Evolutionary conservation across 768 basidiomycete species (phyloP), one percentile per base, ranked within the genome.

Genomic region (Phlegmacium glaucopus): DNA sequence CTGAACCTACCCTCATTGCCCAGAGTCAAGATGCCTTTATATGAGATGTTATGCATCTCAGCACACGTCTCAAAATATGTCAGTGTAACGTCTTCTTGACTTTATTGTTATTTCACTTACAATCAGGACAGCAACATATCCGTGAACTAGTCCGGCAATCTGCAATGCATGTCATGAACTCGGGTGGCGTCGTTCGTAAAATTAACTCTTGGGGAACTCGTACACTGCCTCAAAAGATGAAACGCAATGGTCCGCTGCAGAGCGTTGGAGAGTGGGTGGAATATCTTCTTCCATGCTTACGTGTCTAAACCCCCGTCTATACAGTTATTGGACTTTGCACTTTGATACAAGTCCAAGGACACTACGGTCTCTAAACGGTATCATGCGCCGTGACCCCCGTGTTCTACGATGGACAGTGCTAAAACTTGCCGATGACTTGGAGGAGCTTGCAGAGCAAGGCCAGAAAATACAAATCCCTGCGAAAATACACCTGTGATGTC

Each of bases 301-400:
- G 34, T 29, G 15, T 11, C 12, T 44, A 17, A 42, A 44, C 22
- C 35, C 44, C 22, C 35, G 18, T 28, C 15, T 18, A 10, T 13
- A 25, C 56, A 94, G 92, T 57, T 93, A 93, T 63, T 94, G 90
- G 90, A 84, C 87, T 4, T 79, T 95, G 72, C 80, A 90, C 61
- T 95, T 94, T 63, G 93, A 95, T 71, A 80, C 89, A 4, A 86
- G 87, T 8, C 92, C 92, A 9, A 72, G 72, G 32, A 83, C 80
- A 0, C 71, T 94, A 41, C 70, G 72, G 6, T 70, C 76, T 1
- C 71, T 95, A n/a, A 81, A 82, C 54, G 66, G 70, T 8, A 72
- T 86, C 47, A 77, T 94, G 64, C 80, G 85, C 7, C 74, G 75
- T 44, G 93, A 95, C 59, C 90, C 90, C 9, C 80, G 86, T 27